Evolutionary conservation across 805 yeast genomes (phyloP).

Genomic region (Candida sanyiensis): DNA sequence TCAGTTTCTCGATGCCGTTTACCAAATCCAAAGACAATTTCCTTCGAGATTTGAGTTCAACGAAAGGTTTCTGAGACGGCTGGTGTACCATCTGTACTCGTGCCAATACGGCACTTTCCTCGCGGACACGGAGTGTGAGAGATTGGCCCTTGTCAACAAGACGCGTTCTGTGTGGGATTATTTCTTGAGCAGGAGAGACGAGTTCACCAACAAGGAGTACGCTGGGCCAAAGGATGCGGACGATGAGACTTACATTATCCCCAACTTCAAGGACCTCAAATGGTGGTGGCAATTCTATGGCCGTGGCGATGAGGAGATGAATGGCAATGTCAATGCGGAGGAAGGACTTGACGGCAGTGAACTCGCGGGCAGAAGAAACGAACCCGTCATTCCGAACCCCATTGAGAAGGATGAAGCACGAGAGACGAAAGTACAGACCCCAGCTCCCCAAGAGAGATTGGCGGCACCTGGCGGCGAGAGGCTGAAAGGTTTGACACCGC

Average conservation of each 20-base stretch:
- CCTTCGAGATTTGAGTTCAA: constrained; percentile 80
- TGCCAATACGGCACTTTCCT: constrained; percentile 94
- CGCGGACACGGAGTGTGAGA: constrained; percentile 66
- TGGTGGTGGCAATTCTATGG: constrained; percentile 94
- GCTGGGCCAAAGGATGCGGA: constrained; percentile 20
- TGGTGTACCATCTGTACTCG: constrained; percentile 83
- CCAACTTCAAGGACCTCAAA: constrained; percentile 54
- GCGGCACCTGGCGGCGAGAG: constrained; percentile 1
- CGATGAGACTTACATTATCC: constrained; percentile 39
- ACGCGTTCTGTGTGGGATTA: constrained; percentile 93
- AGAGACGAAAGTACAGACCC: not conserved
- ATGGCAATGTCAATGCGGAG: constrained; percentile 22
- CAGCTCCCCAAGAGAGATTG: not conserved
- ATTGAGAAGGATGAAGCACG: no score
- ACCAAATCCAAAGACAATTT: constrained; percentile 66
- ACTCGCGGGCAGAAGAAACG: constrained; percentile 3
- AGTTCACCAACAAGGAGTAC: constrained; percentile 56
- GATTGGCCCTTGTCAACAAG: constrained; percentile 38
- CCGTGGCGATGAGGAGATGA: constrained; percentile 63
- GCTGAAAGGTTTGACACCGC: constrained; percentile 18
- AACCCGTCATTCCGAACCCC: not conserved
- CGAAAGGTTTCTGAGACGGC: constrained; percentile 77
- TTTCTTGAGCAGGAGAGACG: constrained; percentile 66
- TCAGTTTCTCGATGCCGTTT: constrained; percentile 87
- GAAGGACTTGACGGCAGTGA: constrained; percentile 5